Evolutionary conservation across 2,329 filamentous ascomycete genomes (phyloP).

Genomic region (Calycina herbarum): DNA sequence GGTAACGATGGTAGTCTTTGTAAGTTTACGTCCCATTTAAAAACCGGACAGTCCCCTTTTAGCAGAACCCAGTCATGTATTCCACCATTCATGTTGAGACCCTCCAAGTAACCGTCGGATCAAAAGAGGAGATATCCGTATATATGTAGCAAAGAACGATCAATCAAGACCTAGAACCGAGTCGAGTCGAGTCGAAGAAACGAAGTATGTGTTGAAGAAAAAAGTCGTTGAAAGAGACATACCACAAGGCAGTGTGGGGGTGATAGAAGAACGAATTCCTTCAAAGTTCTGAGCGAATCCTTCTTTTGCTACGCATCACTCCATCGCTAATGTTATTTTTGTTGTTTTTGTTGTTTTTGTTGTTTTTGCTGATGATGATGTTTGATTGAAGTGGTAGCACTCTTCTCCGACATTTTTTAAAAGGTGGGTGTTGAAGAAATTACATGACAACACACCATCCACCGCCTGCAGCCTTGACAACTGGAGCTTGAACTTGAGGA

Average conservation of each 20-base stretch:
- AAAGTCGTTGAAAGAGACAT: background rate
- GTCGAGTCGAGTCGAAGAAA: background rate
- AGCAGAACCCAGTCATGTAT: background rate
- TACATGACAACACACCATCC: conserved; percentile 9
- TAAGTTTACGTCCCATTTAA: background rate
- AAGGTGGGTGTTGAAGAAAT: background rate
- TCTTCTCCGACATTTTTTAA: background rate
- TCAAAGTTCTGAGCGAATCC: background rate
- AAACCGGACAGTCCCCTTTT: background rate
- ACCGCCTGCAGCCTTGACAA: conserved; percentile 8
- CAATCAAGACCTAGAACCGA: background rate
- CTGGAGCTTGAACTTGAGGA: conserved; percentile 9
- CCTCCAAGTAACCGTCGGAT: background rate
- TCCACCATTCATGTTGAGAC: background rate
- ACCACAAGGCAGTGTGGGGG: background rate
- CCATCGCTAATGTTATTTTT: background rate
- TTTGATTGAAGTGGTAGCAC: background rate
- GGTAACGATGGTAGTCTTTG: background rate
- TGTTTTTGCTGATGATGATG: background rate
- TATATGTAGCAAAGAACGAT: background rate
- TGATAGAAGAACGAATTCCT: background rate
- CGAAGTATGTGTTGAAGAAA: background rate
- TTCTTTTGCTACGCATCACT: background rate
- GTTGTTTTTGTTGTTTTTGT: background rate
- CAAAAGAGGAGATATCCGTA: background rate